Conservation (phyloP, 108 stramenopile genomes). For the Craspedostauros australis region DNA sequence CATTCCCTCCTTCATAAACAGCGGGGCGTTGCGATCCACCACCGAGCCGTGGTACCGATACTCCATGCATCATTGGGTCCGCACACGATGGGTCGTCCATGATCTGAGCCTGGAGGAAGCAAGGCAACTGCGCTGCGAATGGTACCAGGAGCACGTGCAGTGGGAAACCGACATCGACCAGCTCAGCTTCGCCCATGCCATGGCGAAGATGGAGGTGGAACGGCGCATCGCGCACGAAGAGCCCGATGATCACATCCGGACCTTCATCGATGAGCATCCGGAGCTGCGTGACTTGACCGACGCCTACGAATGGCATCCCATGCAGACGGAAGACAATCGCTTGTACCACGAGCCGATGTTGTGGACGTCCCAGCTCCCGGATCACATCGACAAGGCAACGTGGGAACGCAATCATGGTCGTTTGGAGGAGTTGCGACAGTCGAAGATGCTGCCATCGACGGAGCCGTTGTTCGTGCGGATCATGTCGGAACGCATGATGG, state of each 20-base stretch:
- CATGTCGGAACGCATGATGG: conserved; percentile 40
- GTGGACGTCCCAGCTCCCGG: conserved; percentile 17
- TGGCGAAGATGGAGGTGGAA: conserved; percentile 63
- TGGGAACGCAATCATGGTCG: background rate
- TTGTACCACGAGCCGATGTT: conserved; percentile 18
- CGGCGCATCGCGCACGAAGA: conserved; percentile 39
- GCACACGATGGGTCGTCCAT: conserved; percentile 69
- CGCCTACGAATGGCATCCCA: conserved; percentile 70
- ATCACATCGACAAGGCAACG: background rate
- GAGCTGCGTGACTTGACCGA: conserved; percentile 36
- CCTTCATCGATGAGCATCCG: conserved; percentile 19
- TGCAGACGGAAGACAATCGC: conserved; percentile 36
- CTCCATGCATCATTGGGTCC: conserved; percentile 60
- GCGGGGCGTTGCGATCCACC: conserved; percentile 35
- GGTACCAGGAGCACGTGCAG: conserved; percentile 69
- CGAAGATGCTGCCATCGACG: background rate
- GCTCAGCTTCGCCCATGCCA: conserved; percentile 68
- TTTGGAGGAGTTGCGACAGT: conserved; percentile 8
- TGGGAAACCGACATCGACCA: conserved; percentile 67
- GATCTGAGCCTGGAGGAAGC: conserved; percentile 59
- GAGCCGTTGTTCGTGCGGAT: conserved; percentile 30
- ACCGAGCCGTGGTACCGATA: conserved; percentile 44
- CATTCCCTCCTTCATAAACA: conserved; percentile 47
- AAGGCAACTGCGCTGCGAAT: conserved; percentile 69
- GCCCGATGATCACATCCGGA: conserved; percentile 34